Evolutionary conservation across 805 yeast genomes (phyloP), one percentile per base, ranked within the genome.

Genomic region (Cyberlindnera euphorbiae): DNA sequence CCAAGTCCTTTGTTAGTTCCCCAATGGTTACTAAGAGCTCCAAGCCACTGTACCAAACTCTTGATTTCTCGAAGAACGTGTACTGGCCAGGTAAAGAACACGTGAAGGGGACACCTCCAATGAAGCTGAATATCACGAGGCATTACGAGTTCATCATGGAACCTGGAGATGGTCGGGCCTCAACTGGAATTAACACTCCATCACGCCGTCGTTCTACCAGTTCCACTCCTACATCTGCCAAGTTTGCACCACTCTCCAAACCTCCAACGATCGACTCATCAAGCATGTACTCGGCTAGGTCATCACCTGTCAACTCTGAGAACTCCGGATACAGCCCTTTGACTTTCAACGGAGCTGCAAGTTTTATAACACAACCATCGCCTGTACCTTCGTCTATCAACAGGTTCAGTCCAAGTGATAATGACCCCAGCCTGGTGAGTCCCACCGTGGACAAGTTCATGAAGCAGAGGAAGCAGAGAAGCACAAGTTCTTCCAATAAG

Each of bases 111-210:
- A 11, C 11, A 16, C 17, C 43, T 7, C 36, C 41, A 7, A 17
- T 40, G 30, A 45, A 47, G 26, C 17, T 39, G 12, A 38, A 44
- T 9, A 34, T 42, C 6, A 26, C 42, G 11, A 49, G 45, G 32
- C 50, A 41, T 31, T 53, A 39, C 23, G 56, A 53, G 30, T 53
- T 53, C 42, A 52, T 53, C 14, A 44, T 33, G 30, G 58, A 53
- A 25, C 40, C 41, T 21, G 50, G 50, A 26, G 41, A 26, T 30
- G 40, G 38, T 15, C 44, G 41, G 13, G 5, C 30, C 12, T 29
- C 45, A 2, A 44, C 43, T 1, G 47, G 51, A 18, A 47, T 9
- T 7, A 19, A 9, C 9, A 19, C 22, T 8, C 9, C 22, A 8
- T 19, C 22, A 9, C 22, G 52, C 38, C 47, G 50, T 33, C 30